phyloP scores from a whole-genome alignment of 768 basidiomycete genomes.

The Lepiota venenata region DNA sequence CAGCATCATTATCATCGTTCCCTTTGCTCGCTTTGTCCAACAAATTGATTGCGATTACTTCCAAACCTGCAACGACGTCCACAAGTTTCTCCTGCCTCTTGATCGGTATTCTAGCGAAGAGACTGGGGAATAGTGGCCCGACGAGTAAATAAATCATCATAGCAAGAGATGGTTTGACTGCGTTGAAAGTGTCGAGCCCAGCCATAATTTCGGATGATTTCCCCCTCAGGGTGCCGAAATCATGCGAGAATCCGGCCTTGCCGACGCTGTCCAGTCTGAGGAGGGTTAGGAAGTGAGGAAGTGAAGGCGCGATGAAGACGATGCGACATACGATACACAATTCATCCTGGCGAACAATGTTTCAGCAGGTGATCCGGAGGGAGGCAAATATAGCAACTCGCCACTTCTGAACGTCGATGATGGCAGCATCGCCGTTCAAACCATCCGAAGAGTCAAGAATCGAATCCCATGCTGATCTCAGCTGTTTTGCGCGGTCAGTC shows the following conservation, averaged over 20 bases:
- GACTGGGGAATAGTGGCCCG: conserved; percentile 28
- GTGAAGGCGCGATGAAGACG: too few species aligned
- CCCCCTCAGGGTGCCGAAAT: conserved; percentile 51
- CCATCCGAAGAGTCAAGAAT: conserved; percentile 23
- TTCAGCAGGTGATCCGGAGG: background rate
- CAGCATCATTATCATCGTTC: conserved; percentile 19
- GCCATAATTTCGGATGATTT: conserved; percentile 35
- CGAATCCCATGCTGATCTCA: conserved; percentile 27
- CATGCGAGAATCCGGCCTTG: conserved; percentile 54
- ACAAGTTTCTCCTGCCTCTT: conserved; percentile 22
- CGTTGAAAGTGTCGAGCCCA: conserved; percentile 33
- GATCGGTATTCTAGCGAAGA: conserved; percentile 30
- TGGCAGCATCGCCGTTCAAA: background rate
- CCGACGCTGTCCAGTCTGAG: conserved; percentile 52
- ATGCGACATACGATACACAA: conserved; percentile 31
- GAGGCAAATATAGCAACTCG: conserved; percentile 9
- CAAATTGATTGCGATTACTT: conserved; percentile 33
- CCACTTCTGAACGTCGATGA: conserved; percentile 49
- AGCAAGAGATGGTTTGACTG: conserved; percentile 19
- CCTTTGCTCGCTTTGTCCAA: conserved; percentile 31
- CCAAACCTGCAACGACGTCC: conserved; percentile 29
- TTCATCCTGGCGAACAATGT: conserved; percentile 33
- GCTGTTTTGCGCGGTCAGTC: conserved; percentile 16
- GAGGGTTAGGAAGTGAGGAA: too few species aligned
- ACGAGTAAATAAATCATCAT: conserved; percentile 31